phyloP scores from a whole-genome alignment of 1,284 basidiomycete genomes.

The Sporisorium exsertum region DNA sequence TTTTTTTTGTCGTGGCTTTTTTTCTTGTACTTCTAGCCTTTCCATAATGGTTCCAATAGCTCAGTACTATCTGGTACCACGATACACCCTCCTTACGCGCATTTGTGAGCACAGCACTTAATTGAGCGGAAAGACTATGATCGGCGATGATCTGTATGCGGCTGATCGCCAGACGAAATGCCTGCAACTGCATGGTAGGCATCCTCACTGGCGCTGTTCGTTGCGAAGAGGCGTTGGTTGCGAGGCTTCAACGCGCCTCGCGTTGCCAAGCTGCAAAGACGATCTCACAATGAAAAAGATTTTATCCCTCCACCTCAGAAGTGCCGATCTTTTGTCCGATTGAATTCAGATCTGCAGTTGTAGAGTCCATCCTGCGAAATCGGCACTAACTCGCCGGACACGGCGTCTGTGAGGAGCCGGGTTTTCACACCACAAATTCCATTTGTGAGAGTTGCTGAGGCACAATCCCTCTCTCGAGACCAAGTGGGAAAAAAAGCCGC shows the following conservation, averaged over 20 bases:
- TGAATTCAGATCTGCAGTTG: neutral
- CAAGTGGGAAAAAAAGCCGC: neutral
- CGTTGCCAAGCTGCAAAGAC: neutral
- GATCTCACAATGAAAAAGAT: neutral
- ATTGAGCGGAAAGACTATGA: no score
- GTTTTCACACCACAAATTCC: conserved; percentile 13
- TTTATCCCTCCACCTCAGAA: neutral
- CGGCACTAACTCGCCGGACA: conserved; percentile 6
- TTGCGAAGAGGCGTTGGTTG: neutral
- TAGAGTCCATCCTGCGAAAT: neutral
- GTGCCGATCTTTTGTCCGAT: neutral
- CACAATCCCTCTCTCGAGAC: neutral
- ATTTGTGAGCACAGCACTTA: neutral
- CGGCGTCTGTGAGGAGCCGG: conserved; percentile 14
- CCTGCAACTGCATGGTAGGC: neutral
- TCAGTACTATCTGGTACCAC: conserved; percentile 42
- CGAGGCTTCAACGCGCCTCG: neutral
- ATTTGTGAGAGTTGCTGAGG: neutral
- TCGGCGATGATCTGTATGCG: no score
- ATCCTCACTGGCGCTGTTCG: neutral
- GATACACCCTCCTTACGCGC: conserved; percentile 2
- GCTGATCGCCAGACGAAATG: neutral
- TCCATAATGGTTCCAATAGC: conserved; percentile 38
- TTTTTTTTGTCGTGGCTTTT: conserved; percentile 43
- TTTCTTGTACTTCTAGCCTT: conserved; percentile 49